Conservation (phyloP, 345 rosid species). For the Eucalyptus erythrocorys region DNA sequence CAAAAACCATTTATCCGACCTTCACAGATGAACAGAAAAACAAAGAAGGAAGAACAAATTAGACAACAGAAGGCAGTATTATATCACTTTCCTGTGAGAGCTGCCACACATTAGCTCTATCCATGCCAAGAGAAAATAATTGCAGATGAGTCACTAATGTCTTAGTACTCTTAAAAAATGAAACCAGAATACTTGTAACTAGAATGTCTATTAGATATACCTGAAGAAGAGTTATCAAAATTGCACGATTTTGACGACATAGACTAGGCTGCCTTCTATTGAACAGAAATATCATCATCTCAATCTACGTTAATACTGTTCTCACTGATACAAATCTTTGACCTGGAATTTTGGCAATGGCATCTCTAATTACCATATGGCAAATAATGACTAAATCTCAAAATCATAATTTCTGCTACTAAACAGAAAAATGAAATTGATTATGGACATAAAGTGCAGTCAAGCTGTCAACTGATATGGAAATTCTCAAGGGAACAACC, state of each 20-base stretch:
- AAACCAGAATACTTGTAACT: background rate
- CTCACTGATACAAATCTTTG: background rate
- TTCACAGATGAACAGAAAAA: conserved; percentile 21
- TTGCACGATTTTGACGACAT: background rate
- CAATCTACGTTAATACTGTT: background rate
- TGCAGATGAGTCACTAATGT: background rate
- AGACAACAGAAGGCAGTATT: background rate
- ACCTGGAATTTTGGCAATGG: background rate
- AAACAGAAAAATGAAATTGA: background rate
- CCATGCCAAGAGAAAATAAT: background rate
- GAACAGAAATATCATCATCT: background rate
- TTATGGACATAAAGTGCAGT: background rate
- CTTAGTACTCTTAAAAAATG: background rate
- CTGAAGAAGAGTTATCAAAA: background rate
- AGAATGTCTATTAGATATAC: background rate
- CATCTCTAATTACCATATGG: background rate
- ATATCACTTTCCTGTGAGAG: background rate
- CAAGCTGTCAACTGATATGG: background rate
- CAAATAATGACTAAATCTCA: background rate
- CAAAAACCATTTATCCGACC: conserved; percentile 92
- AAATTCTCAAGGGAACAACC: background rate
- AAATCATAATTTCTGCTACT: background rate
- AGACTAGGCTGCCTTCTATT: background rate
- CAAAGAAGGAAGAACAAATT: background rate
- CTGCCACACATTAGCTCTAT: background rate